Conservation (phyloP, 2,329 filamentous ascomycete genomes). For the Penicillium sp. region DNA sequence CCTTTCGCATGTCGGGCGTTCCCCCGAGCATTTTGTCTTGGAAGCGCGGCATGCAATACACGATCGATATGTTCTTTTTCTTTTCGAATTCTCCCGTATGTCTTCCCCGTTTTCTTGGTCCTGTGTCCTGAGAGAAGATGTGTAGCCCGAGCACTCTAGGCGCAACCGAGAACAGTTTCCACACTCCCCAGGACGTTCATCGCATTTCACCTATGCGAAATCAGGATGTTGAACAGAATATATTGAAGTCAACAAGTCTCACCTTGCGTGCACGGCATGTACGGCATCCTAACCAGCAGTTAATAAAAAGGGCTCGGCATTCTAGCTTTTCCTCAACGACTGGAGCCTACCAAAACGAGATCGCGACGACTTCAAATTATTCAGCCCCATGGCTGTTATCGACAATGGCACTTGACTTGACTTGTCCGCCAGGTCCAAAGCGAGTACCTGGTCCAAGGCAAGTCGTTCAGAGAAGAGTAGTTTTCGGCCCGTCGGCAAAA, state of each 20-base stretch:
- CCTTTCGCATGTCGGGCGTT: constrained; percentile 22
- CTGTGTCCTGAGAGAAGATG: constrained; percentile 10
- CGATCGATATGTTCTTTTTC: constrained; percentile 25
- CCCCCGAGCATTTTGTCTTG: constrained; percentile 28
- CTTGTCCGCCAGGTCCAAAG: neutral
- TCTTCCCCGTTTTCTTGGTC: neutral
- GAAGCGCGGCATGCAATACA: constrained; percentile 23
- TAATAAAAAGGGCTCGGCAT: neutral
- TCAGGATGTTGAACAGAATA: neutral
- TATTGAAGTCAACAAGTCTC: constrained; percentile 1
- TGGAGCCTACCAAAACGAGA: constrained; percentile 25
- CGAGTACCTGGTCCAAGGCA: neutral
- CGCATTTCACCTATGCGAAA: constrained; percentile 24
- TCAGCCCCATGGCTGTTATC: constrained; percentile 6
- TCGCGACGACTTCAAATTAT: constrained; percentile 12
- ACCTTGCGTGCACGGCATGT: constrained; percentile 30
- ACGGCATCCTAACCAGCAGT: constrained; percentile 17
- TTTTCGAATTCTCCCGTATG: constrained; percentile 6
- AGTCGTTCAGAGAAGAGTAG: neutral
- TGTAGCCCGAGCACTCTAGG: constrained; percentile 24
- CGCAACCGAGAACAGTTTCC: constrained; percentile 25
- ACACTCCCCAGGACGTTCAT: constrained; percentile 23
- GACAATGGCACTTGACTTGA: neutral
- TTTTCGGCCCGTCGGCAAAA: neutral
- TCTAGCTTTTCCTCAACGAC: neutral